Base-by-base conservation (phyloP, 257 asterid genomes). In the Linderniella brevidens region DNA sequence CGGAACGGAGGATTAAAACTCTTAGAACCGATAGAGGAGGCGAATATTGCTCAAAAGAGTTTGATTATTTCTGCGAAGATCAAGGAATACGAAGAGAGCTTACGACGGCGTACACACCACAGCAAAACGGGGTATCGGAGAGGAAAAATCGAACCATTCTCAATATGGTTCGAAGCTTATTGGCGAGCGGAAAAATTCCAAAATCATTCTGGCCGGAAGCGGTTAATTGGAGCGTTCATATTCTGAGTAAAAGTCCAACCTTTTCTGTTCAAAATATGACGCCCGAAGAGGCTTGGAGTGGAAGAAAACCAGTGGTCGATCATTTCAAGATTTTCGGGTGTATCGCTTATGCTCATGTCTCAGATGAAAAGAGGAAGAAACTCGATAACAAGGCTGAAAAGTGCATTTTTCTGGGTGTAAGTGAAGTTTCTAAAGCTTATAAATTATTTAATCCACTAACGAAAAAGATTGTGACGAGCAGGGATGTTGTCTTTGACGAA, bases 41-140 rank as follows among this genome's bases (percentile, higher is more conserved):
- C 0, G 57, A 53, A 20, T 53, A 53, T 19, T 40, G 40, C 37
- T 53, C 57, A 3, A 40, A 54, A n/a, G 57, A 19, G 25, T 53
- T 53, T 53, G 14, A 16, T 9, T 0, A 1, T 3, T 53, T 19
- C 42, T 40, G 48, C 29, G 49, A 19, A 0, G 20, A 14, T 0
- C 25, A 37, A 1, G 55, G 46, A 0, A 50, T 50, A 9, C 10
- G 35, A 36, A 36, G 14, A 18, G 46, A 50, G 9, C 16, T 39
- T 0, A 41, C 58, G 13, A 9, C 39, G 13, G 40, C 49, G 4
- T 53, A 40, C 18, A 19, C 49, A 1, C 49, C 58, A 0, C 58
- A 53, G 20, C 40, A 41, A 53, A 53, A 53, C 11, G 25, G 58
- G 1, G 49, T 53, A 0, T 37, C 39, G 4, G 41, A 53, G 9